A percentile compares a stretch with the other conserved stretches of the same genome.
Evolutionary conservation across 345 rosid species (phyloP).

Genomic region (Citrus medica): DNA sequence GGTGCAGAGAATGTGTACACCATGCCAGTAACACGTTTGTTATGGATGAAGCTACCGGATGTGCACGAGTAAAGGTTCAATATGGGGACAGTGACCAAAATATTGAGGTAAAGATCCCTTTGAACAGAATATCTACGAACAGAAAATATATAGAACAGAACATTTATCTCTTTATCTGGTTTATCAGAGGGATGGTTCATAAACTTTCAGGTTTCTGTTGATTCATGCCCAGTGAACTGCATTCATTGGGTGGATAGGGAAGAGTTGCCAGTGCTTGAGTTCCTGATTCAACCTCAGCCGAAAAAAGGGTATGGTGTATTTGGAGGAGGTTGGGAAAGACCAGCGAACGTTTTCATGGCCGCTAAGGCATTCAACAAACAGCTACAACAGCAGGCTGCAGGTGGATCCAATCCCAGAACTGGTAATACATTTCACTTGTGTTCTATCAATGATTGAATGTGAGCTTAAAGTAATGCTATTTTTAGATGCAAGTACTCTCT

Average conservation of each 20-base stretch:
- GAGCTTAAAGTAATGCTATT: neutral
- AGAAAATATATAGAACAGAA: neutral
- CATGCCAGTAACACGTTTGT: constrained; percentile 56
- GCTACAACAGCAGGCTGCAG: constrained; percentile 26
- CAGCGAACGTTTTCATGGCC: constrained; percentile 47
- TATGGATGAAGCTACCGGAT: constrained; percentile 45
- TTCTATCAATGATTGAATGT: neutral
- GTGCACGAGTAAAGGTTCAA: constrained; percentile 59
- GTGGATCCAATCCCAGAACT: constrained; percentile 9
- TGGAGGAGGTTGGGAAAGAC: constrained; percentile 65
- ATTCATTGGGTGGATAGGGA: constrained; percentile 54
- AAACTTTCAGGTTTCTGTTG: constrained; percentile 43
- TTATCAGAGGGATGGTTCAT: neutral
- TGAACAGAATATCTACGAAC: neutral
- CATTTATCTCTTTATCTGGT: neutral
- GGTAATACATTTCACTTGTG: constrained; percentile 3
- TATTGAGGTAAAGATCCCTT: constrained; percentile 34
- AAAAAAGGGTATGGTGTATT: constrained; percentile 52
- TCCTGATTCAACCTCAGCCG: constrained; percentile 41
- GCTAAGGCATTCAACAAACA: constrained; percentile 47
- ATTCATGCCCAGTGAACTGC: constrained; percentile 69
- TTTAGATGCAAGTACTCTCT: neutral
- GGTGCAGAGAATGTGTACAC: constrained; percentile 61
- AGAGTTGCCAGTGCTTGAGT: constrained; percentile 54
- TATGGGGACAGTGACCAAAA: constrained; percentile 45